Evolutionary conservation across 805 yeast genomes (phyloP), one percentile per base, ranked within the genome.

Genomic region (Candida saitoana): DNA sequence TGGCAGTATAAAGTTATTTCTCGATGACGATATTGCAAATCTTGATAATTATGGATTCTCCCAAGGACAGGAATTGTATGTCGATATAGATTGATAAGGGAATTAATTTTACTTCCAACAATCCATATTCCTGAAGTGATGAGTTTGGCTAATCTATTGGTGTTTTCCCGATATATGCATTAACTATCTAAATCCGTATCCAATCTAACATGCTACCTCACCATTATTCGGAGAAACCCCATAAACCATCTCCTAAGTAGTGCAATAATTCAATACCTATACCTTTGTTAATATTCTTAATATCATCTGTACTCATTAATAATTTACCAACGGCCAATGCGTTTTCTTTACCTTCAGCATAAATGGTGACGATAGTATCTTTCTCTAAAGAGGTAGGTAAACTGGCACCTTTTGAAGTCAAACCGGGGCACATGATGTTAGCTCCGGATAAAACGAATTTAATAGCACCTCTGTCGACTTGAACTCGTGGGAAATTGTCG

Each of bases 371-470:
- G 20, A 86, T 74, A n/a, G 82, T 71, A 41, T 76, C 95, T 50
- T 78, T 72, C 33, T 76, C 80, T 44, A 80, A 59, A 30, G 82
- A 78, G 18, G 82, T 90, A 16, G 96, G 96, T 46, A 89, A 69
- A 41, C 67, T 64, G 16, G 95, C 96, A 33, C 96, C 96, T 2
- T 83, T 74, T 15, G 93, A 81, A 0, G 96, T 88, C 49, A 88
- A 73, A 15, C 96, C 96, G 3, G 96, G 96, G 64, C 96, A 90
- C 98, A 90, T 90, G 56, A 90, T 86, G 57, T 90, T 90, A 20
- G 97, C 96, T 43, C 97, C 98, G 3, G 95, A 84, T n/a, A 90
- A 68, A 18, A 90, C 93, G 57, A 90, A 90, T 63, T 90, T 90
- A 60, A 90, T 90, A 39, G 98, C 98, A 44, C 98, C 98, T 59